Base-by-base conservation (phyloP, 768 basidiomycete species). In the Leccinum subtestaceum region DNA sequence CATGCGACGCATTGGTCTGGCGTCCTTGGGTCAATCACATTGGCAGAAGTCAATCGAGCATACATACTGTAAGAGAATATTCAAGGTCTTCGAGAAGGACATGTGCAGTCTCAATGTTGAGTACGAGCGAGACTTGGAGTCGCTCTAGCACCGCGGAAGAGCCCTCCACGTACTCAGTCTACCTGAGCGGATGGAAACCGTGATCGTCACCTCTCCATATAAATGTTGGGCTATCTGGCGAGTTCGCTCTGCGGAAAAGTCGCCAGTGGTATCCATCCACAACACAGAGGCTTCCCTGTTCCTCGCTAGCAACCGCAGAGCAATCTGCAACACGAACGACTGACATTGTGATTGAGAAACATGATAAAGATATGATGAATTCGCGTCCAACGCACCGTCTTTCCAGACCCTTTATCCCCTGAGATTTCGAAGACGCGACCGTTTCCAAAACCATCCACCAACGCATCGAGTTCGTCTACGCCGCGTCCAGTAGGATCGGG, bases 231-330 rank as follows among this genome's bases (percentile, higher is more conserved):
- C 60, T 17, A 85, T 63, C 21, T 73, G 65, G 3, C 71, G 60
- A 2, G 83, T 79, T 40, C 76, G 75, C 23, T 83, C 81, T 1
- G 76, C 74, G 38, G 86, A 80, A 67, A 91, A 89, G 60, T 83
- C 83, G 1, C 89, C 88, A 0, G 78, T 79, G 10, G 86, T 87
- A 65, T 93, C 90, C 49, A 93, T 79, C 91, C 91, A 93, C 5
- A 84, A 67, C 1, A 78, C 83, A 52, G 68, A 76, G 2, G 76
- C 69, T n/a, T 77, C 63, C 19, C 61, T 57, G 54, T 75, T 52
- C 17, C 67, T 59, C 2, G 72, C 68, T 4, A 92, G 79, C 65
- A 84, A 78, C 19, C 79, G 77, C 21, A 89, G 71, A 40, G 82
- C 77, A 15, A 87, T 70, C 55, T 89, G 84, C 36, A 87, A 68